Evolutionary conservation across 2,329 filamentous ascomycete genomes (phyloP).

Genomic region (Fusarium sp.): DNA sequence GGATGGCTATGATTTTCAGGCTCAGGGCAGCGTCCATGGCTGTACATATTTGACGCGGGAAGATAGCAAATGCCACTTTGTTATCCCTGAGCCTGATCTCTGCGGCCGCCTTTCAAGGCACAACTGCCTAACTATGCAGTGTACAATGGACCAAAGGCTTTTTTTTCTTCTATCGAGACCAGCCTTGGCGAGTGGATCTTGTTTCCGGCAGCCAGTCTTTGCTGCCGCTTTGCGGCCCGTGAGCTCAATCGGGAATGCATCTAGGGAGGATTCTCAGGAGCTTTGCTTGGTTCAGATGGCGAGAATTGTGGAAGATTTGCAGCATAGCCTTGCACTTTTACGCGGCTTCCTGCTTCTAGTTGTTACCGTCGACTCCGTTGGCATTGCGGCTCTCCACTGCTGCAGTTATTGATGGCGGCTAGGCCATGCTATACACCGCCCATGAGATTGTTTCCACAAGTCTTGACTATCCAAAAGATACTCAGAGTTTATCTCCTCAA

Average conservation of each 20-base stretch:
- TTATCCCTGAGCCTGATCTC: slow-evolving; percentile 18
- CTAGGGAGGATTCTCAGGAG: slow-evolving; percentile 20
- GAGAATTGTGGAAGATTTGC: slow-evolving; percentile 36
- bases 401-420: slow-evolving; percentile 19
- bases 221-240: slow-evolving; percentile 33
- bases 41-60: slow-evolving; percentile 23
- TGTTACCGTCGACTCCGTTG: slow-evolving; percentile 34
- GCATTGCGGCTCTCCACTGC: slow-evolving; percentile 26
- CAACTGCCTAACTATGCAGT: slow-evolving; percentile 3
- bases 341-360: slow-evolving; percentile 46
- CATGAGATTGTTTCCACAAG: slow-evolving; percentile 23
- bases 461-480: slow-evolving; percentile 24
- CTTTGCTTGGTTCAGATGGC: slow-evolving; percentile 46
- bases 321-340: slow-evolving; percentile 40
- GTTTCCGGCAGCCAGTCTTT: slow-evolving; percentile 25
- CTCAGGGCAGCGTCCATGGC: slow-evolving; percentile 37
- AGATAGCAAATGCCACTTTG: slow-evolving; percentile 30
- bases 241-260: slow-evolving; percentile 35
- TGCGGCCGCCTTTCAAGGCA: slow-evolving; percentile 21
- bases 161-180: slow-evolving; percentile 18
- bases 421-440: slow-evolving; percentile 27
- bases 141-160: slow-evolving; percentile 11
- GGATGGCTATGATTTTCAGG: slow-evolving; percentile 30
- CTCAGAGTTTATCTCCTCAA: slow-evolving; percentile 28
- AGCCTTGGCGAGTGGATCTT: slow-evolving; percentile 25